Evolutionary conservation across 2,329 filamentous ascomycete genomes (phyloP).

Genomic region (Ramularia endophylla): DNA sequence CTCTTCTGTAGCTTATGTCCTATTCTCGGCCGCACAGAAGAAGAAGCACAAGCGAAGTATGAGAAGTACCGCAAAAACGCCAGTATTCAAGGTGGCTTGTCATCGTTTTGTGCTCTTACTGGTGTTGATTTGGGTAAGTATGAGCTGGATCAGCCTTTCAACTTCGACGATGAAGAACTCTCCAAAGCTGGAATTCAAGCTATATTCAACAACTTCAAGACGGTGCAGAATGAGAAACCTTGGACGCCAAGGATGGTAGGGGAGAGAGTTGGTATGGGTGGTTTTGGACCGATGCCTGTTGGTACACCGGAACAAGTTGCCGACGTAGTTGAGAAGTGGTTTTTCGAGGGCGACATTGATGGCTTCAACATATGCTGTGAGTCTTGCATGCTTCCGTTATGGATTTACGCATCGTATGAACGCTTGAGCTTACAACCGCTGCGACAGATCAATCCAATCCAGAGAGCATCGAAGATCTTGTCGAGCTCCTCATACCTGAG

Average conservation of each 20-base stretch:
- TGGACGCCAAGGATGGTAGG: conserved; percentile 7
- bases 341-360: conserved; percentile 62
- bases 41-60: conserved; percentile 58
- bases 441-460: conserved; percentile 10
- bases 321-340: conserved; percentile 60
- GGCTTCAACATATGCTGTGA: conserved; percentile 64
- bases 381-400: no score
- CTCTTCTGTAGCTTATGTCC: conserved; percentile 61
- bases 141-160: no score
- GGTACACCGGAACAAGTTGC: conserved; percentile 59
- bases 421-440: no score
- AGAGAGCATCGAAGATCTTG: conserved; percentile 36
- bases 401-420: no score
- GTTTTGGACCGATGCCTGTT: conserved; percentile 58
- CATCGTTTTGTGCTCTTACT: conserved; percentile 67
- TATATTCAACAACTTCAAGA: conserved; percentile 32
- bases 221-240: conserved; percentile 29
- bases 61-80: conserved; percentile 55
- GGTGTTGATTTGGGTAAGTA: conserved; percentile 50
- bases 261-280: conserved; percentile 52
- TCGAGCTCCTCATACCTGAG: conserved; percentile 59
- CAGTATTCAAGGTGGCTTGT: conserved; percentile 57
- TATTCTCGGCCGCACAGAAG: conserved; percentile 57
- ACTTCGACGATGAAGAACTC: conserved; percentile 58
- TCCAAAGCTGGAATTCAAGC: no score